Percentiles rank a stretch among this genome's conserved stretches.
phyloP scores from a whole-genome alignment of 768 basidiomycete species.

The Crucibulum laeve region DNA sequence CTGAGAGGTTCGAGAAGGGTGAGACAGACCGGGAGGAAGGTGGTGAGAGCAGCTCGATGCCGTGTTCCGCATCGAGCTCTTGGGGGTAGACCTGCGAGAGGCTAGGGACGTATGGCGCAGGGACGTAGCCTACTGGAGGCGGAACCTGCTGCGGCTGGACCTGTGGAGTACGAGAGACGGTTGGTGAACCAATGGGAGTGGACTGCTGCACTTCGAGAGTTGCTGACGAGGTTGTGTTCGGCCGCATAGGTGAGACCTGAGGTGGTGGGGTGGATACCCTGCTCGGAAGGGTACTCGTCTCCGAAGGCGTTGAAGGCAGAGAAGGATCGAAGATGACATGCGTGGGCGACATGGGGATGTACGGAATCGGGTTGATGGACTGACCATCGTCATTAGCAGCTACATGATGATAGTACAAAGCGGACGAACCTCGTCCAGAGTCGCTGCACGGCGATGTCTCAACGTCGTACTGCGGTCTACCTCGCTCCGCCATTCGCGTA shows the following conservation, averaged over 20 bases:
- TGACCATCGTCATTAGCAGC: constrained; percentile 16
- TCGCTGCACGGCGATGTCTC: not conserved
- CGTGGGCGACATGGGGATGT: constrained; percentile 43
- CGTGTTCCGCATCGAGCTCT: constrained; percentile 38
- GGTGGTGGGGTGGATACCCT: constrained; percentile 17
- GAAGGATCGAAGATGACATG: constrained; percentile 39
- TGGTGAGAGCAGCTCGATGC: constrained; percentile 38
- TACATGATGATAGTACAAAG: not conserved
- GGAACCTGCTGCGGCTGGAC: not conserved
- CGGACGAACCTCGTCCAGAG: constrained; percentile 23
- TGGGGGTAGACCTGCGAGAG: constrained; percentile 40
- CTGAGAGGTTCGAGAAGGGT: constrained; percentile 28
- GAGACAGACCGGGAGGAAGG: constrained; percentile 37
- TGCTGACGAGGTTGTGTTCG: not conserved
- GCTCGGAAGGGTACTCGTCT: constrained; percentile 16
- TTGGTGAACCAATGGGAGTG: constrained; percentile 6
- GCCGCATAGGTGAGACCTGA: constrained; percentile 13
- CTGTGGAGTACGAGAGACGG: not conserved
- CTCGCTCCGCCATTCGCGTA: constrained; percentile 48
- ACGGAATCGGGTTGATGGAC: constrained; percentile 42
- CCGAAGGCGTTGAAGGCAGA: constrained; percentile 16
- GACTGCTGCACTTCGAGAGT: constrained; percentile 13
- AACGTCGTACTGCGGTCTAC: constrained; percentile 25
- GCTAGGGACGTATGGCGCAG: constrained; percentile 24
- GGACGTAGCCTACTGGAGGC: not conserved